Evolutionary conservation across 2,329 filamentous ascomycete species (phyloP), one percentile per base, ranked within the genome.

Genomic region (Amauroascus verrucosus): DNA sequence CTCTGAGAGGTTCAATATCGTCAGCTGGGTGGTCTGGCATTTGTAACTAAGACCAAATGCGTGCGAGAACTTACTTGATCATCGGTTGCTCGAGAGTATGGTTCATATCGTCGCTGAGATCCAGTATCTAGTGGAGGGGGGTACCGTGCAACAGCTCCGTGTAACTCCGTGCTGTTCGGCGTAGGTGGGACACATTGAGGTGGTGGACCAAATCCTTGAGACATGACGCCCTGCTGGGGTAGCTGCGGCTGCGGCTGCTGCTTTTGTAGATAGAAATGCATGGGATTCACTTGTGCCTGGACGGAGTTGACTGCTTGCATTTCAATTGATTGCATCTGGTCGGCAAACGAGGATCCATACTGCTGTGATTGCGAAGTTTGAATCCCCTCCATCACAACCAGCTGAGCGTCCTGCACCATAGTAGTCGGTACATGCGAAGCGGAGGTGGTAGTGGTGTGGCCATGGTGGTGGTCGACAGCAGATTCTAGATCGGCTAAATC

Each of bases 141-240:
- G 56, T 72, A 75, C 30, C 69, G 67, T 38, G 66, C 63, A 0
- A 70, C 67, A 55, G 64, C 67, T 3, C 70, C 71, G 50, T 75
- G 74, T 57, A 76, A 64, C 54, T 76, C 74, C 16, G 72, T 66
- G 56, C 73, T 76, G 54, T 74, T 74, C 8, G 74, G 74, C 1
- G 74, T 76, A 2, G 73, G 74, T 16, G 74, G 74, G 37, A 75
- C 70, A 53, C 60, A 50, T 64, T 64, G n/a, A 57, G 51, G 60
- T 20, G 54, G 28, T 11, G 58, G 59, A 3, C 54, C 54, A 51
- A 58, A 60, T 13, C 14, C 48, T 35, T 58, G 53, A 14, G 49
- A 20, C n/a, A 56, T 24, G 56, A 59, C 26, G 45, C 63, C 61
- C 6, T 59, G 57, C 32, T 62, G 61, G 55, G 61, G 55, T 20